phyloP scores from a whole-genome alignment of 164 flowering plant species.

The Aristolochia fimbriata region DNA sequence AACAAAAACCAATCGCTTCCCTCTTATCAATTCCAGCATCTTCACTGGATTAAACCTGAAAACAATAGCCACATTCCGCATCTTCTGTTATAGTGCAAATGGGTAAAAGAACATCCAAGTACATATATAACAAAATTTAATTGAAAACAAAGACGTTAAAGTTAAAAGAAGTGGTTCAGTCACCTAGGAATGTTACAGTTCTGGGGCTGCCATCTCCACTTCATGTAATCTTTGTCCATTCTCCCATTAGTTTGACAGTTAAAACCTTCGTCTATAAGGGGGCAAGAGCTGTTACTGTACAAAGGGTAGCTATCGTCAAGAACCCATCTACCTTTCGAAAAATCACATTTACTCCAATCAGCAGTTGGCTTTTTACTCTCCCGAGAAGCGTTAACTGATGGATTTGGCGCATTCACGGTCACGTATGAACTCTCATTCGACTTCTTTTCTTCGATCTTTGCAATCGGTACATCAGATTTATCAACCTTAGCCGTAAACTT shows the following conservation, averaged over 20 bases:
- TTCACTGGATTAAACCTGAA: conserved; percentile 69
- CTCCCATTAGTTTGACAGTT: conserved; percentile 78
- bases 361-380: conserved; percentile 8
- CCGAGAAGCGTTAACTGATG: conserved; percentile 1
- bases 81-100: not conserved
- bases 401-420: not conserved
- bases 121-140: not conserved
- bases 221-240: conserved; percentile 57
- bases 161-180: not conserved
- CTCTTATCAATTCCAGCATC: conserved; percentile 75
- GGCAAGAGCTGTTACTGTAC: conserved; percentile 64
- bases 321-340: conserved; percentile 72
- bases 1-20: conserved; percentile 87
- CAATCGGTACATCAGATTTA: too few species aligned
- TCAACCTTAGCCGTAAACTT: too few species aligned
- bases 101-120: not conserved
- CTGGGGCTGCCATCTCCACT: conserved; percentile 92
- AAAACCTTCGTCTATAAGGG: conserved; percentile 87
- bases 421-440: not conserved
- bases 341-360: conserved; percentile 35
- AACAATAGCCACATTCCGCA: not conserved
- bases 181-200: conserved; percentile 83
- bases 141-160: not conserved
- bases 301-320: conserved; percentile 75
- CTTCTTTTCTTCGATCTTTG: too few species aligned